These are phyloP conservation scores for Phialemonium atrogriseum DNA, from an alignment of 2,329 filamentous ascomycete genomes.

Conservation along the genomic window DNA sequence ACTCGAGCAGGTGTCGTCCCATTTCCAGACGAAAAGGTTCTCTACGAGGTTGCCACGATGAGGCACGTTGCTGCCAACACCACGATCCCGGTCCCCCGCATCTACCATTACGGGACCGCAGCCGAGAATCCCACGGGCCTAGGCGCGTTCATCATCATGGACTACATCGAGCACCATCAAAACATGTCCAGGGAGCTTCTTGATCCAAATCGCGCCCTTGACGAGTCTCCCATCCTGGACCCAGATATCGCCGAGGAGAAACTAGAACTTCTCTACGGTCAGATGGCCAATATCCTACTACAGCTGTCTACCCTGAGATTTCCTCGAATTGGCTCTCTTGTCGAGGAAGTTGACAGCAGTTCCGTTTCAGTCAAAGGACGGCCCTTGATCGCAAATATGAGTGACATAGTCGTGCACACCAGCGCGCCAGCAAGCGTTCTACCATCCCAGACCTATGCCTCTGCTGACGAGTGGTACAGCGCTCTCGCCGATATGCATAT, in stretches of 20 bases:
- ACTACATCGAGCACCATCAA: too few species aligned
- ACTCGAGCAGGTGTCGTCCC: too few species aligned
- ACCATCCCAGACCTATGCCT: slow-evolving; percentile 14
- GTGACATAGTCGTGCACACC: slow-evolving; percentile 20
- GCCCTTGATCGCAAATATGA: slow-evolving; percentile 35
- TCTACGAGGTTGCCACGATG: slow-evolving; percentile 9
- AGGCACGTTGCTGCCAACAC: slow-evolving; percentile 5
- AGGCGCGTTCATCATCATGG: slow-evolving; percentile 7
- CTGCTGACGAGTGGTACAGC: slow-evolving; percentile 24
- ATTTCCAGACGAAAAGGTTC: too few species aligned
- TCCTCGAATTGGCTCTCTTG: slow-evolving; percentile 27
- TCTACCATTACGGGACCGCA: slow-evolving; percentile 3
- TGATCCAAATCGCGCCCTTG: slow-evolving; percentile 9
- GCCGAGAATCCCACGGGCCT: slow-evolving; percentile 5
- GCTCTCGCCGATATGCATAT: slow-evolving; percentile 30
- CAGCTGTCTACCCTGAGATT: slow-evolving; percentile 27
- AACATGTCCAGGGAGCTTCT: slow-evolving; percentile 13
- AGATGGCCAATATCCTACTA: slow-evolving; percentile 33
- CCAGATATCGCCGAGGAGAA: slow-evolving; percentile 19
- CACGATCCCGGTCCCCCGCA: slow-evolving; percentile 7
- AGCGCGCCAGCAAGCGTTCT: slow-evolving; percentile 10
- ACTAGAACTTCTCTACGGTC: slow-evolving; percentile 23
- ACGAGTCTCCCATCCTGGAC: slow-evolving; percentile 13
- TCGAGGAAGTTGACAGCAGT: slow-evolving; percentile 10
- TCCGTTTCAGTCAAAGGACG: slow-evolving; percentile 18